Percentiles rank a stretch among this genome's conserved stretches.
phyloP scores from a whole-genome alignment of 2,329 filamentous ascomycete genomes.

The Clarireedia homoeocarpa region DNA sequence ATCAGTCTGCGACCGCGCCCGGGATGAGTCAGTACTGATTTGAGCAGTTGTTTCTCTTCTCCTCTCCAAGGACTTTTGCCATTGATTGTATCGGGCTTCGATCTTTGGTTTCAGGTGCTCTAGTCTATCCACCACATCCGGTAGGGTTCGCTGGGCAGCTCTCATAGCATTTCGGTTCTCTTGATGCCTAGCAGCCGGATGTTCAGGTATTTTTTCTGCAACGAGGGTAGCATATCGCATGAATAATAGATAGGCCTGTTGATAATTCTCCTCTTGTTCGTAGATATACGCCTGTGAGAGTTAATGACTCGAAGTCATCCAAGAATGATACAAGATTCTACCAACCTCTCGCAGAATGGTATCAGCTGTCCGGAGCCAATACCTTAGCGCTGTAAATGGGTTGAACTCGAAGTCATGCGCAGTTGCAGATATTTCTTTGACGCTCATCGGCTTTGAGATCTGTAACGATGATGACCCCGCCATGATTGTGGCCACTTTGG shows the following conservation, averaged over 20 bases:
- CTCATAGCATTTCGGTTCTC: constrained; percentile 47
- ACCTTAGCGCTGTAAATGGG: constrained; percentile 63
- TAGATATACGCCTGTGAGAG: constrained; percentile 68
- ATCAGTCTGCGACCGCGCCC: constrained; percentile 10
- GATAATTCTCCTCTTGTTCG: constrained; percentile 74
- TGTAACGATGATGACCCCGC: constrained; percentile 20
- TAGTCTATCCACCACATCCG: constrained; percentile 46
- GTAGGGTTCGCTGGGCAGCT: constrained; percentile 53
- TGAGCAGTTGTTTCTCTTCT: constrained; percentile 25
- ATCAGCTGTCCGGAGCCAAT: constrained; percentile 75
- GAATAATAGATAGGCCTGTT: constrained; percentile 85
- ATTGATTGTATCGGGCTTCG: constrained; percentile 60
- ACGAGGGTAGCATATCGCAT: constrained; percentile 84
- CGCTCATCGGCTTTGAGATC: constrained; percentile 49
- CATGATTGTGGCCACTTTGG: constrained; percentile 16
- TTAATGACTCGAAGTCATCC: constrained; percentile 4
- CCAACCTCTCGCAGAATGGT: constrained; percentile 73
- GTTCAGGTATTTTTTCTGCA: constrained; percentile 62
- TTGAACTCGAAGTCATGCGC: constrained; percentile 80
- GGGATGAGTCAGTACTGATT: constrained; percentile 8
- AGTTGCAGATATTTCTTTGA: constrained; percentile 68
- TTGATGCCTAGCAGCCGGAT: constrained; percentile 65
- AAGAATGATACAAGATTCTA: constrained; percentile 6
- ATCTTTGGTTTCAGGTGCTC: constrained; percentile 77
- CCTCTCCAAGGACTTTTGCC: constrained; percentile 44